phyloP scores from a whole-genome alignment of 352 stramenopile species.

The Phytophthora syringae region DNA sequence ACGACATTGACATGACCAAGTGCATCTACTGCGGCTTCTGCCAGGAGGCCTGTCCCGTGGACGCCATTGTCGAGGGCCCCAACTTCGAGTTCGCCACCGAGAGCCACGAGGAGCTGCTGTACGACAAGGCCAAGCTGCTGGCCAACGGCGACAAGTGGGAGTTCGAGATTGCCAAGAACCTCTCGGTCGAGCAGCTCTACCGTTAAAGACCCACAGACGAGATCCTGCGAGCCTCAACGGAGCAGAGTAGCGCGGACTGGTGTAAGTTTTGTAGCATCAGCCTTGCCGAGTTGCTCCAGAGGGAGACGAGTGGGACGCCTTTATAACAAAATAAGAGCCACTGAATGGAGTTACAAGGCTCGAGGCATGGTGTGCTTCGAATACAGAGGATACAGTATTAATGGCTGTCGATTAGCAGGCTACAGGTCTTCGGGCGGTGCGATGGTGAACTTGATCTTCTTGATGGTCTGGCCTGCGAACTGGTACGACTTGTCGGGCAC shows the following conservation, averaged over 20 bases:
- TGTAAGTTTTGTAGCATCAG: conserved; percentile 18
- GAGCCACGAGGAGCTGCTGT: conserved; percentile 99
- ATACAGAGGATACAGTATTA: conserved; percentile 12
- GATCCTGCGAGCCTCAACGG: neutral
- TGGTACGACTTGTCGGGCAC: conserved; percentile 53
- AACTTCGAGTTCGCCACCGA: conserved; percentile 99
- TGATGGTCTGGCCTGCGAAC: conserved; percentile 73
- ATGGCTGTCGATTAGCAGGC: conserved; percentile 9
- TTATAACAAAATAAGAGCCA: conserved; percentile 46
- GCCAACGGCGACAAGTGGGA: conserved; percentile 99
- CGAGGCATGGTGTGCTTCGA: neutral
- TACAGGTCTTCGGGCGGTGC: conserved; percentile 58
- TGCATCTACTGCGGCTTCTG: conserved; percentile 99
- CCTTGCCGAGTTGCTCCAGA: neutral
- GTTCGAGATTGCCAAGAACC: conserved; percentile 99
- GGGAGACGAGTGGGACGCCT: conserved; percentile 21
- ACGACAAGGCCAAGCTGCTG: conserved; percentile 99
- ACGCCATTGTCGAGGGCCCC: conserved; percentile 99
- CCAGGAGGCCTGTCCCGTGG: conserved; percentile 97
- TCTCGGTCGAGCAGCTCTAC: conserved; percentile 99
- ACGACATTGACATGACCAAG: conserved; percentile 99
- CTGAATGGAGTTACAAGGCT: conserved; percentile 43
- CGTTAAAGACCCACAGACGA: conserved; percentile 81
- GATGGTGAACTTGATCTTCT: conserved; percentile 87
- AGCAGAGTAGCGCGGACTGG: neutral